phyloP scores from a whole-genome alignment of 2,329 filamentous ascomycete species.

The Fusarium coffeatum region DNA sequence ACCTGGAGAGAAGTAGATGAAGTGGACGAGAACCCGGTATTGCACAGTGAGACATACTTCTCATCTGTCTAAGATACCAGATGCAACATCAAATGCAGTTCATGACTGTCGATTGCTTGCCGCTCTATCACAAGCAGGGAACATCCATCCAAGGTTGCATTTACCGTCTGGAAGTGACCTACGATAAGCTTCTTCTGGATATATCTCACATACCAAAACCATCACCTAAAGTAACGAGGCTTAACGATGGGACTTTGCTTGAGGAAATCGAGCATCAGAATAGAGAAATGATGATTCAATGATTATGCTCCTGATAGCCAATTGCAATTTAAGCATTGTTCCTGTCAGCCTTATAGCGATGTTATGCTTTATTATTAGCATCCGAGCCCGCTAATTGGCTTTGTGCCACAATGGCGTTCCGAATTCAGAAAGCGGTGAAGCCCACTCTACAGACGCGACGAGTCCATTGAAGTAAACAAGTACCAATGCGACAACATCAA shows the following conservation, averaged over 20 bases:
- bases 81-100: not conserved
- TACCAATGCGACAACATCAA: slow-evolving; percentile 39
- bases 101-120: not conserved
- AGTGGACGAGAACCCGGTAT: not conserved
- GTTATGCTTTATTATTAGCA: not conserved
- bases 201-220: not conserved
- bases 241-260: too few relatives aligned
- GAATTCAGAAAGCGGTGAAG: slow-evolving; percentile 42
- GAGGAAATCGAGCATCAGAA: not conserved
- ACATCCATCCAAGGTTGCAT: not conserved
- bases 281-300: not conserved
- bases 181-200: not conserved
- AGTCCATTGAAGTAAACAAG: slow-evolving; percentile 43
- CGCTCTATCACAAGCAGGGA: not conserved
- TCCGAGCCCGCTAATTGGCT: not conserved
- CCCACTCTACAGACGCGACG: slow-evolving; percentile 44
- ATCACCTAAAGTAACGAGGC: too few relatives aligned
- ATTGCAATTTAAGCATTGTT: not conserved
- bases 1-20: not conserved
- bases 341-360: not conserved
- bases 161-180: not conserved
- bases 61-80: not conserved
- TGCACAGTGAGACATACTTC: not conserved
- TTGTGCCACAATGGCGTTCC: slow-evolving; percentile 6
- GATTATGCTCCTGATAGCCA: not conserved